Conservation (phyloP, 179 eudicot genomes). For the Patellifolia procumbens region DNA sequence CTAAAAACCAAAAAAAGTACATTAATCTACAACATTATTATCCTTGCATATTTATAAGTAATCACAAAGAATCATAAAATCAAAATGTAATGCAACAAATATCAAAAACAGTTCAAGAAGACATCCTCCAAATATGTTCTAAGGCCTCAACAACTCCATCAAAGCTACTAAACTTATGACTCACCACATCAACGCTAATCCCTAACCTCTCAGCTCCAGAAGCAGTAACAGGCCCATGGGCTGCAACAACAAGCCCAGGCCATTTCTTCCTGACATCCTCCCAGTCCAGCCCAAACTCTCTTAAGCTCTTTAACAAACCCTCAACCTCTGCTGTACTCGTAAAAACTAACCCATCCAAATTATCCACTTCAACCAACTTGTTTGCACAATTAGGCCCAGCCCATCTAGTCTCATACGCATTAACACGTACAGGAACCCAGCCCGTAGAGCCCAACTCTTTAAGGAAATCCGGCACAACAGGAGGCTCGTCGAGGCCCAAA, state of each 20-base stretch:
- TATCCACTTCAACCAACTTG: conserved; percentile 32
- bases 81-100: background rate
- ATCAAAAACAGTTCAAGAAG: background rate
- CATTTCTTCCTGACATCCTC: conserved; percentile 46
- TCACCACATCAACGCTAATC: conserved; percentile 70
- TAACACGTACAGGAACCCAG: conserved; percentile 56
- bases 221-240: conserved; percentile 88
- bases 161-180: conserved; percentile 64
- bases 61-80: background rate
- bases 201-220: conserved; percentile 79
- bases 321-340: conserved; percentile 89
- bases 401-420: conserved; percentile 75
- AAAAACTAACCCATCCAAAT: conserved; percentile 65
- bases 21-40: background rate
- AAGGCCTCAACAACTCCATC: conserved; percentile 70
- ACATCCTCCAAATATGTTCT: conserved; percentile 24
- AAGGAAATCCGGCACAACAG: conserved; percentile 61
- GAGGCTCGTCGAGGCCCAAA: conserved; percentile 63
- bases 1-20: background rate
- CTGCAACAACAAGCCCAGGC: conserved; percentile 67
- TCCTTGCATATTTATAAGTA: background rate
- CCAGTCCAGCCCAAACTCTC: conserved; percentile 62
- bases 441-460: conserved; percentile 42
- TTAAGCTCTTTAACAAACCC: conserved; percentile 74
- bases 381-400: conserved; percentile 54